Evolutionary conservation across 148 eudicot genomes (phyloP).

Genomic region (Hydrangea macrophylla): DNA sequence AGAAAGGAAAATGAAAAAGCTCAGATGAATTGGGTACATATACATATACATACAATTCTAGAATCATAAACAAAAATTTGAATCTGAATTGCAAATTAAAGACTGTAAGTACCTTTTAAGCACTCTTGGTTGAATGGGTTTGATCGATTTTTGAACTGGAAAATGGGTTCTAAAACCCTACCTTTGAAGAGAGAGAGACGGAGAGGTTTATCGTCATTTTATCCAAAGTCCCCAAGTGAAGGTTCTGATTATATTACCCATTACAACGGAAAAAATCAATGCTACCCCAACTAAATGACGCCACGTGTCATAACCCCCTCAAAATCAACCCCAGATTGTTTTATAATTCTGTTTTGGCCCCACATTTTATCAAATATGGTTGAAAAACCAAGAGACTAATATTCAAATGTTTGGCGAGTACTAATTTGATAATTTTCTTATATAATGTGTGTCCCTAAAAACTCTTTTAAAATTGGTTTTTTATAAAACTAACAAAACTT

Average conservation of each 20-base stretch:
- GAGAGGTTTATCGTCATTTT: constrained; percentile 14
- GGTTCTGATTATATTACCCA: background rate
- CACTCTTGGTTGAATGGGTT: background rate
- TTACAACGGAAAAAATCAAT: no score
- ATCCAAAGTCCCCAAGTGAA: background rate
- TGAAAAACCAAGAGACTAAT: no score
- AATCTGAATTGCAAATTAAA: background rate
- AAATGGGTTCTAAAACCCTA: constrained; percentile 16
- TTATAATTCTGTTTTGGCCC: no score
- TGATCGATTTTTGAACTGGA: background rate
- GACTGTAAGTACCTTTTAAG: background rate
- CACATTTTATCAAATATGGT: no score
- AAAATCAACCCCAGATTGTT: no score
- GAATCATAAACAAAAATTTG: background rate
- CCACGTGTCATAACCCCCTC: no score
- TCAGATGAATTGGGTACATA: background rate
- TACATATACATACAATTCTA: background rate
- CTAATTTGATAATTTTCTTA: no score
- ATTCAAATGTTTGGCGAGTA: no score
- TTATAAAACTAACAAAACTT: no score
- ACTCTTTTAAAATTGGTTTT: no score
- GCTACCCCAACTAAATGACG: no score
- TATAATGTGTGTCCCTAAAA: no score
- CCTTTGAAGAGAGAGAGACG: background rate
- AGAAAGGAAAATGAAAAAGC: background rate